Percentiles rank a stretch among this genome's conserved stretches.
phyloP scores from a whole-genome alignment of 306 rosid genomes.

The Begonia peltatifolia region DNA sequence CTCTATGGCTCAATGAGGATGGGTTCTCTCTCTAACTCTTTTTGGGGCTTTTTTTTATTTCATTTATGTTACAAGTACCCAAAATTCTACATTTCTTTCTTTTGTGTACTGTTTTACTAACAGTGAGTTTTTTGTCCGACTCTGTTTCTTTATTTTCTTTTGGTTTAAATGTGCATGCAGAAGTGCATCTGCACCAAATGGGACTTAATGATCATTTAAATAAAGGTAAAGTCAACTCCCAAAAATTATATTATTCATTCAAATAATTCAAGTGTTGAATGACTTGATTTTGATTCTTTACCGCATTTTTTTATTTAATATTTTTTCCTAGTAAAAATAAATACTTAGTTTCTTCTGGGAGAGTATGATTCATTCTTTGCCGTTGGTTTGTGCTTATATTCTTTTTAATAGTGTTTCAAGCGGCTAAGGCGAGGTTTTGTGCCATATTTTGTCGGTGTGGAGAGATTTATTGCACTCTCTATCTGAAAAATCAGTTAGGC shows the following conservation, averaged over 20 bases:
- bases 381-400: neutral
- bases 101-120: neutral
- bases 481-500: too few relatives aligned
- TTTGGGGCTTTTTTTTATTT: neutral
- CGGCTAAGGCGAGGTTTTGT: too few relatives aligned
- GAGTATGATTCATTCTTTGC: too few relatives aligned
- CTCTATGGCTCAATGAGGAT: neutral
- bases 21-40: neutral
- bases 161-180: constrained; percentile 15
- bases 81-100: neutral
- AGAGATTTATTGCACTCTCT: too few relatives aligned
- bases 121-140: neutral
- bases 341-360: too few relatives aligned
- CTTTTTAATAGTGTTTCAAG: neutral
- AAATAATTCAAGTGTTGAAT: too few relatives aligned
- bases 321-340: neutral
- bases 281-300: neutral
- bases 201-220: constrained; percentile 46
- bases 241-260: too few relatives aligned
- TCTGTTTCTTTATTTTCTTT: constrained; percentile 4
- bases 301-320: neutral
- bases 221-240: constrained; percentile 26
- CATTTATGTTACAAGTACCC: neutral
- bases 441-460: too few relatives aligned
- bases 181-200: constrained; percentile 52